Conservation (phyloP, 2,329 filamentous ascomycete genomes). For the Trematosphaeria pertusa region DNA sequence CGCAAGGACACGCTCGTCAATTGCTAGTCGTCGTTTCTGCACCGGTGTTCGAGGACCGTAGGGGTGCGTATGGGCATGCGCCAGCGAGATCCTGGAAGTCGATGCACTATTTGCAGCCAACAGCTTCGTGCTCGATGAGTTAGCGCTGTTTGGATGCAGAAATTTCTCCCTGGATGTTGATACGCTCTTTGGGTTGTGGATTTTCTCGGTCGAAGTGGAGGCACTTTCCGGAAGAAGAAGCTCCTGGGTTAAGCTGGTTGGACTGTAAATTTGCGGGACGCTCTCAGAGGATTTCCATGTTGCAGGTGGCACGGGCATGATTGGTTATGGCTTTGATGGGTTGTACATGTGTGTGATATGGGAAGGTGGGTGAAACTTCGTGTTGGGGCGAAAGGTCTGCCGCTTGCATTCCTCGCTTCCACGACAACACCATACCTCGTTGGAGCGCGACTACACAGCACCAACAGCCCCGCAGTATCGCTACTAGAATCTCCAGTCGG, state of each 20-base stretch:
- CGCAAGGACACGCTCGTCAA: slow-evolving; percentile 26
- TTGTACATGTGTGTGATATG: neutral
- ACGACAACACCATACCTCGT: too few relatives aligned
- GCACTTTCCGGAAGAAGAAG: slow-evolving; percentile 1
- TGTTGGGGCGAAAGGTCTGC: neutral
- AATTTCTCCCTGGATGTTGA: neutral
- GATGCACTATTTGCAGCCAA: neutral
- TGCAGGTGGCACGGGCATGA: neutral
- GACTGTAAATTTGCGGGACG: neutral
- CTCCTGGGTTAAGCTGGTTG: neutral
- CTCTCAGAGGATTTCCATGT: neutral
- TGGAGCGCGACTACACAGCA: neutral
- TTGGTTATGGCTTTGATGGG: neutral
- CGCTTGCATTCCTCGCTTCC: slow-evolving; percentile 10
- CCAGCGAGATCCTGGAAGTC: neutral
- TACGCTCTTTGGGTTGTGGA: neutral
- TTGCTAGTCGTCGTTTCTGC: neutral
- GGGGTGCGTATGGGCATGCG: slow-evolving; percentile 1
- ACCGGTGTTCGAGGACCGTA: neutral
- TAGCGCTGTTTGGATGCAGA: neutral
- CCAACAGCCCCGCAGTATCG: neutral
- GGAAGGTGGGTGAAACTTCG: neutral
- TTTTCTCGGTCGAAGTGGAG: neutral
- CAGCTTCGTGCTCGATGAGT: neutral
- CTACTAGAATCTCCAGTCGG: neutral